phyloP scores from a whole-genome alignment of 345 rosid genomes.

The Linum lewisii region DNA sequence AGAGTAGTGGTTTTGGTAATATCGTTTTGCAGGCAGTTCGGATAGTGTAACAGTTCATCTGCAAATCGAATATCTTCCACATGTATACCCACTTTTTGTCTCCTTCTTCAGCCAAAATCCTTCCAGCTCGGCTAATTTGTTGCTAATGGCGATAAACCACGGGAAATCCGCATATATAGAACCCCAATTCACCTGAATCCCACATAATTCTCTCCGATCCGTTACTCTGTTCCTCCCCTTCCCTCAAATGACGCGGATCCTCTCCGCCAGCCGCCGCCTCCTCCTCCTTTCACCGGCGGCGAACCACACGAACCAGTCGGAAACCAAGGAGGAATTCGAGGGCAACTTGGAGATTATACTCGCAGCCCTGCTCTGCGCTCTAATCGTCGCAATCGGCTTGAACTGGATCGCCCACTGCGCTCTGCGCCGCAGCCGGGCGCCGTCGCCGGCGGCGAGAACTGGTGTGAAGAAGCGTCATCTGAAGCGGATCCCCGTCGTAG shows the following conservation, averaged over 20 bases:
- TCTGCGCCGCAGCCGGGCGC: constrained; percentile 11
- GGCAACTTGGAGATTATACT: constrained; percentile 19
- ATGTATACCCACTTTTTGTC: too few relatives aligned
- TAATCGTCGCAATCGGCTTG: constrained; percentile 19
- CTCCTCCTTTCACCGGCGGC: background rate
- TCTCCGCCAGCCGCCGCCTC: background rate
- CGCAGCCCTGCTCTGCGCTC: constrained; percentile 20
- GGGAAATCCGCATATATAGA: too few relatives aligned
- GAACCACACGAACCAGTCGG: too few relatives aligned
- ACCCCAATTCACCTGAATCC: background rate
- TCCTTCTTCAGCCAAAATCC: too few relatives aligned
- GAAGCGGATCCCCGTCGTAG: constrained; percentile 1
- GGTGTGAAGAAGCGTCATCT: constrained; percentile 18
- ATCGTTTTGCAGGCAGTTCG: background rate
- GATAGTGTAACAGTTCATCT: background rate
- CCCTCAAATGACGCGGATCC: background rate
- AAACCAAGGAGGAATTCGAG: constrained; percentile 10
- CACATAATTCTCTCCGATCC: background rate
- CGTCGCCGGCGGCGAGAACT: constrained; percentile 11
- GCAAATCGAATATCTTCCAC: too few relatives aligned
- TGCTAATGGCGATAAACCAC: too few relatives aligned
- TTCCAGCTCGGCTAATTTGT: too few relatives aligned
- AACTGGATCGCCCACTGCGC: constrained; percentile 22
- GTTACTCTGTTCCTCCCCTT: background rate
- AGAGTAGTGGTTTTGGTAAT: background rate